These are phyloP conservation scores for Capsicum baccatum DNA, from an alignment of 257 asterid genomes.

Conservation along the genomic window DNA sequence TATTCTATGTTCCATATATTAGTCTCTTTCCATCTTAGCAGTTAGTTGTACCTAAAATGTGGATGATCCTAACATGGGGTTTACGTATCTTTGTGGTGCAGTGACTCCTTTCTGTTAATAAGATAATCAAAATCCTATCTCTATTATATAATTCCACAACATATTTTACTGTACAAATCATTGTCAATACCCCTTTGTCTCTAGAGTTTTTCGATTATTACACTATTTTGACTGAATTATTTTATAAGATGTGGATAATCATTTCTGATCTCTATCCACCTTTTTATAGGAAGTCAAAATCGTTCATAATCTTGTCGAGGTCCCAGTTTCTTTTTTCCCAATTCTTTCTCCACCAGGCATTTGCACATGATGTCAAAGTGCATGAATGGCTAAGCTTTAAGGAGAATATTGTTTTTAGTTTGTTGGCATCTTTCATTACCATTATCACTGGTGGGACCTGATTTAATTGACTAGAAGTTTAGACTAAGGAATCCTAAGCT, in stretches of 20 bases:
- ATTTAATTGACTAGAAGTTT: background rate
- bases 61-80: conserved; percentile 41
- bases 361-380: background rate
- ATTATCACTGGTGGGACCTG: conserved; percentile 26
- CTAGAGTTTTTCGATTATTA: background rate
- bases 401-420: background rate
- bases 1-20: conserved; percentile 30
- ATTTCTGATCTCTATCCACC: background rate
- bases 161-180: background rate
- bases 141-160: background rate
- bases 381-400: background rate
- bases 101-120: background rate
- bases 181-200: background rate
- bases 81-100: conserved; percentile 54
- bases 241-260: conserved; percentile 15
- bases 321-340: background rate
- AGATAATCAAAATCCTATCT: conserved; percentile 25
- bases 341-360: background rate
- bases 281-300: conserved; percentile 21
- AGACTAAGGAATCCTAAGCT: background rate
- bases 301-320: conserved; percentile 5
- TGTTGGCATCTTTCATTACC: conserved; percentile 16
- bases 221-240: conserved; percentile 9
- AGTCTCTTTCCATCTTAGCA: conserved; percentile 42
- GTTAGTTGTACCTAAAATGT: conserved; percentile 36